These are phyloP conservation scores for Arachnomyces sp. DNA, from an alignment of 2,329 filamentous ascomycete genomes.

Conservation along the genomic window DNA sequence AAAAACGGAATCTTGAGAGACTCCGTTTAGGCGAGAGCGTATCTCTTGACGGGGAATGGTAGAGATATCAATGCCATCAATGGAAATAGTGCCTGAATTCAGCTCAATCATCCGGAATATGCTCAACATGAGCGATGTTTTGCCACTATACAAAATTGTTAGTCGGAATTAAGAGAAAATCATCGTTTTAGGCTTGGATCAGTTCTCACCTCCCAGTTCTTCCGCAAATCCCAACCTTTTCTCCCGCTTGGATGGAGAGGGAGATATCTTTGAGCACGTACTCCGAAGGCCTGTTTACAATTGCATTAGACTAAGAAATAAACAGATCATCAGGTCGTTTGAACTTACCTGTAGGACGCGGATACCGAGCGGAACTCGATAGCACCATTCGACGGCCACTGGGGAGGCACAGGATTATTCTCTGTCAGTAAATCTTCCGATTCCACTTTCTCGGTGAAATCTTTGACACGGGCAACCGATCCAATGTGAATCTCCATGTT, in stretches of 20 bases:
- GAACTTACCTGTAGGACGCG: conserved; percentile 27
- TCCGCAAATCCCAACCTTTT: conserved; percentile 30
- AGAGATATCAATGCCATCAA: conserved; percentile 37
- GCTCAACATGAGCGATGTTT: conserved; percentile 35
- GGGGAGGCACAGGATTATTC: conserved; percentile 22
- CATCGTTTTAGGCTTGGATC: background rate
- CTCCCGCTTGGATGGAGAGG: conserved; percentile 19
- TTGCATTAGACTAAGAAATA: conserved; percentile 9
- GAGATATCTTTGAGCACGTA: conserved; percentile 19
- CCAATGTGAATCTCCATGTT: conserved; percentile 50
- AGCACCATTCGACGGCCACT: conserved; percentile 30
- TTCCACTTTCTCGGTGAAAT: conserved; percentile 36
- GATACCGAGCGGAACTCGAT: conserved; percentile 32
- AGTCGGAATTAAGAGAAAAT: conserved; percentile 1
- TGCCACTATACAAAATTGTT: too few relatives aligned
- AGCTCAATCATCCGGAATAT: conserved; percentile 39
- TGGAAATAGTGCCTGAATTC: conserved; percentile 31
- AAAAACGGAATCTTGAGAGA: conserved; percentile 39
- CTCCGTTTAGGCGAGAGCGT: conserved; percentile 33
- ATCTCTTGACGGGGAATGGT: conserved; percentile 32
- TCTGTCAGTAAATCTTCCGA: conserved; percentile 34
- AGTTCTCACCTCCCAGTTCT: conserved; percentile 22
- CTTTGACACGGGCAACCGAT: conserved; percentile 47
- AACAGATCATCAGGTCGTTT: conserved; percentile 8
- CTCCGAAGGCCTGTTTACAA: conserved; percentile 5